These are phyloP conservation scores for Dentipellis sp. DNA, from an alignment of 768 basidiomycete genomes.

Conservation along the genomic window DNA sequence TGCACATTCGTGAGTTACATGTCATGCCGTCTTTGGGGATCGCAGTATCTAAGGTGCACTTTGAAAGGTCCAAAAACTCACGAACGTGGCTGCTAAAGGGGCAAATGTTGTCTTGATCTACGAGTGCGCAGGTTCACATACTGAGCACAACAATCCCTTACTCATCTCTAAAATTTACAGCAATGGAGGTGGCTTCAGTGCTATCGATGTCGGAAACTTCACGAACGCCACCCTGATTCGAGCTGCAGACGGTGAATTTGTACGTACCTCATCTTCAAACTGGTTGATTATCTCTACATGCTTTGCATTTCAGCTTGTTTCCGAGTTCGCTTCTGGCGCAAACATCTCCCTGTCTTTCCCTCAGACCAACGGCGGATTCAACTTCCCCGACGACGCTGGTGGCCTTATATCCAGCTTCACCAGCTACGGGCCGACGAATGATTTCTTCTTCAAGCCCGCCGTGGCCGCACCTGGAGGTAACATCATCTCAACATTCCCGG, in stretches of 20 bases:
- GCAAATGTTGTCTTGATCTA: constrained; percentile 42
- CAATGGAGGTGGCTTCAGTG: constrained; percentile 38
- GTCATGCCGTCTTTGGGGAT: not conserved
- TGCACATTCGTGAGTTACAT: constrained; percentile 37
- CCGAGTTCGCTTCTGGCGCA: constrained; percentile 36
- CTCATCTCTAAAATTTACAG: constrained; percentile 19
- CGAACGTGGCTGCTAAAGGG: constrained; percentile 45
- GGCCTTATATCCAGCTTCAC: constrained; percentile 49
- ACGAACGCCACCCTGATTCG: constrained; percentile 38
- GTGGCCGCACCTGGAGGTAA: constrained; percentile 45
- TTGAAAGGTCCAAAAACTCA: constrained; percentile 37
- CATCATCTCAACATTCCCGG: constrained; percentile 38
- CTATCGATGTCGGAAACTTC: constrained; percentile 36
- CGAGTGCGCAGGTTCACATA: constrained; percentile 29
- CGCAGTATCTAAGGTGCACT: not conserved
- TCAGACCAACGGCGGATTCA: constrained; percentile 30
- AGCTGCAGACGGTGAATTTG: constrained; percentile 45
- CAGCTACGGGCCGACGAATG: constrained; percentile 51
- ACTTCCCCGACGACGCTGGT: constrained; percentile 40
- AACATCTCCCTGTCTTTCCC: constrained; percentile 38
- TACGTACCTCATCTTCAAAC: constrained; percentile 20
- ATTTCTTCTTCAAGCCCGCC: constrained; percentile 48
- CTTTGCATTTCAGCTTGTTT: constrained; percentile 29
- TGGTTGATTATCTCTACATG: not conserved
- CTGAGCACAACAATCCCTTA: not conserved